A percentile compares a stretch with the other conserved stretches of the same genome.
Evolutionary conservation across 1,139 yeast genomes (phyloP).

Genomic region (Sugiyamaella pinicola): DNA sequence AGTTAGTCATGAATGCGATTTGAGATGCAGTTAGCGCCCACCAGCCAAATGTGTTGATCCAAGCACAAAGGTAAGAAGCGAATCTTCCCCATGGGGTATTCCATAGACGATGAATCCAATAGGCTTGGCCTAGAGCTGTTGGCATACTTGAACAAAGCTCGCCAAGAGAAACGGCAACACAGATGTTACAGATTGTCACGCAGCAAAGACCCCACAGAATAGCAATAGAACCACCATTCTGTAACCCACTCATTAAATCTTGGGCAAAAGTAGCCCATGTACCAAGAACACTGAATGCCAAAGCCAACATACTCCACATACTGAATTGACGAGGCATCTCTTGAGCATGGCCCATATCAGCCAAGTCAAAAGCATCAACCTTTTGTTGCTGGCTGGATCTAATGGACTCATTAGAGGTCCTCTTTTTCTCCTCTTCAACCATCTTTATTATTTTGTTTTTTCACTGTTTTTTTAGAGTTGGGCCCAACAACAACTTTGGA

Average conservation of each 20-base stretch:
- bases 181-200: constrained; percentile 31
- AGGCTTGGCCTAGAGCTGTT: constrained; percentile 28
- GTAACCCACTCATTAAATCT: constrained; percentile 31
- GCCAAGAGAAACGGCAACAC: constrained; percentile 35
- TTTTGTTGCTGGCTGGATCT: constrained; percentile 17
- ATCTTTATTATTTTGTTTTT: background rate
- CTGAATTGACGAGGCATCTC: constrained; percentile 26
- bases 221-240: constrained; percentile 34
- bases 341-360: constrained; percentile 27
- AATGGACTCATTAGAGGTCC: constrained; percentile 9
- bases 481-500: background rate
- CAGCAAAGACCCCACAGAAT: constrained; percentile 33
- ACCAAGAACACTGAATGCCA: constrained; percentile 29
- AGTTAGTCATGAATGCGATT: constrained; percentile 31
- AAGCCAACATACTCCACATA: constrained; percentile 27
- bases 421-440: constrained; percentile 15
- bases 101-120: constrained; percentile 26
- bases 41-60: constrained; percentile 31
- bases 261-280: constrained; percentile 31
- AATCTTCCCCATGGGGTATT: constrained; percentile 26
- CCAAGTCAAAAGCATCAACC: constrained; percentile 25
- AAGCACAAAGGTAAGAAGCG: constrained; percentile 28
- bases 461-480: background rate
- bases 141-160: constrained; percentile 33
- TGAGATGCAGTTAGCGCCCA: constrained; percentile 31